These are phyloP conservation scores for Phanerochaete sordida DNA, from an alignment of 768 basidiomycete species.

Conservation along the genomic window DNA sequence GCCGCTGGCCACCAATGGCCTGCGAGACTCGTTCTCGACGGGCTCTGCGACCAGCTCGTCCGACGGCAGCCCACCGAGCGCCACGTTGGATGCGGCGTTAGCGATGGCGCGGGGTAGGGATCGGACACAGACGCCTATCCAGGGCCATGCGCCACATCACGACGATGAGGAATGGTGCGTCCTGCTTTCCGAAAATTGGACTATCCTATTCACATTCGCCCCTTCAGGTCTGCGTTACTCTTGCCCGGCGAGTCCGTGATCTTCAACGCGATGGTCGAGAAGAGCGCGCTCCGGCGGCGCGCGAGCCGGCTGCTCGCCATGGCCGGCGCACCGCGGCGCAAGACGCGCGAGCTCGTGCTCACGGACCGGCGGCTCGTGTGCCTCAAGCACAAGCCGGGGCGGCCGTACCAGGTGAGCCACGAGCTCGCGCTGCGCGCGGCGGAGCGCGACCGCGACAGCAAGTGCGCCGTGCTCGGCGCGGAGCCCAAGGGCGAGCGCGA, in stretches of 20 bases:
- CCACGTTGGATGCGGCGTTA: slow-evolving; percentile 31
- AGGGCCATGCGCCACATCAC: slow-evolving; percentile 36
- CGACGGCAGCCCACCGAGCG: slow-evolving; percentile 37
- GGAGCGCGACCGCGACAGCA: slow-evolving; percentile 45
- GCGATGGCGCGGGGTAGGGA: slow-evolving; percentile 48
- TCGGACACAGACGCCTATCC: slow-evolving; percentile 50
- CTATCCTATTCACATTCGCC: neutral
- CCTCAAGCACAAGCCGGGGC: slow-evolving; percentile 42
- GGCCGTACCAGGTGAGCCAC: slow-evolving; percentile 42
- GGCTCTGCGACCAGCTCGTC: slow-evolving; percentile 46
- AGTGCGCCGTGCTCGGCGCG: slow-evolving; percentile 41
- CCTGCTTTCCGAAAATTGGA: neutral
- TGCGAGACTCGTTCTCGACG: slow-evolving; percentile 27
- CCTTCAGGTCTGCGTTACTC: slow-evolving; percentile 36
- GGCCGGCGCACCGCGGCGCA: slow-evolving; percentile 44
- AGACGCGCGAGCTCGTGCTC: slow-evolving; percentile 52
- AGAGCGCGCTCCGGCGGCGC: slow-evolving; percentile 49
- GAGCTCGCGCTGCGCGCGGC: slow-evolving; percentile 48
- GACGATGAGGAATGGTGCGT: slow-evolving; percentile 42
- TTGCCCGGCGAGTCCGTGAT: slow-evolving; percentile 44
- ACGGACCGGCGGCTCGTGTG: slow-evolving; percentile 57
- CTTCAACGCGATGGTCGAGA: slow-evolving; percentile 52
- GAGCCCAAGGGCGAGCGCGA: slow-evolving; percentile 54
- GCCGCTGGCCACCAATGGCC: slow-evolving; percentile 18
- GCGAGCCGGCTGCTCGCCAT: slow-evolving; percentile 55